Evolutionary conservation across 306 rosid genomes (phyloP).

Genomic region (Citrullus mucosospermus): DNA sequence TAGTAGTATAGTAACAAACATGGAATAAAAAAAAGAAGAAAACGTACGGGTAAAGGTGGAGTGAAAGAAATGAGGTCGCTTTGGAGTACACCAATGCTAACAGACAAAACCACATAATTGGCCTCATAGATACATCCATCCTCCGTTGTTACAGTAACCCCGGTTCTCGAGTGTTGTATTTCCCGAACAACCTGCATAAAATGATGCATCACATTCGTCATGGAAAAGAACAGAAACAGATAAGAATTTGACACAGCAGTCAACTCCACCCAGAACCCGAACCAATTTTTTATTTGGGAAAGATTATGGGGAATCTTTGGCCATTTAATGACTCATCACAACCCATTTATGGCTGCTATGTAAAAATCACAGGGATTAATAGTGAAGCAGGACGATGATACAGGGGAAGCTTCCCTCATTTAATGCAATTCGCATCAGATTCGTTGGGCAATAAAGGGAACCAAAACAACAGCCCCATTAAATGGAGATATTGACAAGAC

Average conservation of each 20-base stretch:
- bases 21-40: constrained; percentile 1
- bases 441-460: constrained; percentile 16
- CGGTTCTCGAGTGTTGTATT: constrained; percentile 73
- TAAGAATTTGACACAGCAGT: constrained; percentile 10
- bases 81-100: constrained; percentile 93
- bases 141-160: constrained; percentile 74
- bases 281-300: constrained; percentile 5
- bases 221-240: neutral
- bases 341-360: constrained; percentile 13
- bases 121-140: constrained; percentile 77
- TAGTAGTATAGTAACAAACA: neutral
- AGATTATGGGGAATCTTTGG: constrained; percentile 16
- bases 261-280: constrained; percentile 20
- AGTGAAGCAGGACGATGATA: constrained; percentile 6
- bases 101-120: constrained; percentile 71
- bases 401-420: constrained; percentile 12
- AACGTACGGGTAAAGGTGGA: constrained; percentile 87
- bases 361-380: neutral
- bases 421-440: constrained; percentile 18
- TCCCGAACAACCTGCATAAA: constrained; percentile 79
- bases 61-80: constrained; percentile 70
- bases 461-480: constrained; percentile 18
- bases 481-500: constrained; percentile 50
- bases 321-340: neutral
- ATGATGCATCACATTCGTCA: constrained; percentile 17